phyloP scores from a whole-genome alignment of 1,284 basidiomycete species.

The Apiotrichum montevideense region DNA sequence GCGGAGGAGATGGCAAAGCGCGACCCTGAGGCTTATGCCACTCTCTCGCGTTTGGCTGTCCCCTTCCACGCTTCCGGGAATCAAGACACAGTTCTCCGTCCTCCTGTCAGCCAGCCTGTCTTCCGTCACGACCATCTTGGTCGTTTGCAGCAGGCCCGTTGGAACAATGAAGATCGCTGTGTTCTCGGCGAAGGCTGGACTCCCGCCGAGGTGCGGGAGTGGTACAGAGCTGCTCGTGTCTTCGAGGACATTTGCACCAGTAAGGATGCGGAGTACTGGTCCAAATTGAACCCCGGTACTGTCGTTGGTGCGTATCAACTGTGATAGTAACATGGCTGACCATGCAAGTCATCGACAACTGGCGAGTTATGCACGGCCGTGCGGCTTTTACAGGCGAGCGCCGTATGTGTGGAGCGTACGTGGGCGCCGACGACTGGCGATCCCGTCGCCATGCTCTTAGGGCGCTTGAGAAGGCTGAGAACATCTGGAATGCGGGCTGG shows the following conservation, averaged over 20 bases:
- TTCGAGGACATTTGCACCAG: slow-evolving; percentile 75
- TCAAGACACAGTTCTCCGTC: slow-evolving; percentile 58
- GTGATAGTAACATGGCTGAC: neutral
- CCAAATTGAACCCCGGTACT: slow-evolving; percentile 76
- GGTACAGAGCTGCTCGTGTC: slow-evolving; percentile 75
- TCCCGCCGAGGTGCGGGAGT: slow-evolving; percentile 59
- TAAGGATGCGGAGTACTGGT: slow-evolving; percentile 83
- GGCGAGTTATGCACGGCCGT: slow-evolving; percentile 88
- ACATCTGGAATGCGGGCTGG: too few relatives aligned
- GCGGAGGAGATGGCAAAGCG: slow-evolving; percentile 69
- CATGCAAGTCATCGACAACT: slow-evolving; percentile 76
- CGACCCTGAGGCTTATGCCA: slow-evolving; percentile 65
- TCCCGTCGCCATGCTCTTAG: slow-evolving; percentile 65
- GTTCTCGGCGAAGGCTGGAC: slow-evolving; percentile 58
- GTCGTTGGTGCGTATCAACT: slow-evolving; percentile 60
- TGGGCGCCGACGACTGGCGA: slow-evolving; percentile 81
- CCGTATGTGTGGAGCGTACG: slow-evolving; percentile 91
- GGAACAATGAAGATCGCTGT: slow-evolving; percentile 94
- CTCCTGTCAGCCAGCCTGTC: slow-evolving; percentile 56
- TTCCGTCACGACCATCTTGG: slow-evolving; percentile 59
- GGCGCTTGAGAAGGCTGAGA: too few relatives aligned
- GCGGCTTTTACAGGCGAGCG: slow-evolving; percentile 80
- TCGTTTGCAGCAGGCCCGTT: slow-evolving; percentile 70
- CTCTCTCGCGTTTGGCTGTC: slow-evolving; percentile 65
- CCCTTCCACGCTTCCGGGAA: slow-evolving; percentile 87